Evolutionary conservation across 805 yeast species (phyloP).

Genomic region (Nakazawaea populi): DNA sequence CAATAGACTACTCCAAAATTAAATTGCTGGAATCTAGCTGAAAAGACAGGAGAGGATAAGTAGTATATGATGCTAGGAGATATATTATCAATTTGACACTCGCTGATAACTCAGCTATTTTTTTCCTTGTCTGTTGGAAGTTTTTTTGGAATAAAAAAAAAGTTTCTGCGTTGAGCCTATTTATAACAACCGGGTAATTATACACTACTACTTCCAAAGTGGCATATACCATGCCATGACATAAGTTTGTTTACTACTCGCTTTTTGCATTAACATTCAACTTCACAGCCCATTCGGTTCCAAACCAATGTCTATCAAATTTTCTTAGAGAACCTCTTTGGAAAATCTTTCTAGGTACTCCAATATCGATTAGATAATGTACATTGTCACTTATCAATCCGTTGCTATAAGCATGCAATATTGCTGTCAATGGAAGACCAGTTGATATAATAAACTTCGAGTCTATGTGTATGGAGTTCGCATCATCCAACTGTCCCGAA

Average conservation of each 20-base stretch:
- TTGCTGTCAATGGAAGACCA: constrained; percentile 68
- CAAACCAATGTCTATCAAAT: constrained; percentile 33
- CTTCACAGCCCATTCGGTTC: constrained; percentile 16
- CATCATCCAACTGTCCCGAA: constrained; percentile 47
- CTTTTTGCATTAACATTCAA: constrained; percentile 14
- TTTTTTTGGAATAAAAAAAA: background rate
- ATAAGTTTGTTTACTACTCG: background rate
- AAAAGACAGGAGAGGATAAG: too few species aligned
- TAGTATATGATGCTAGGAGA: too few species aligned
- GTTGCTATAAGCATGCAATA: constrained; percentile 54
- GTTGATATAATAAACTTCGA: constrained; percentile 60
- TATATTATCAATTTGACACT: background rate
- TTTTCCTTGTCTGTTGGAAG: background rate
- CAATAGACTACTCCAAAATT: too few species aligned
- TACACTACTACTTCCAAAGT: background rate
- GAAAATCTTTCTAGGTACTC: constrained; percentile 57
- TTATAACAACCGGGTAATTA: background rate
- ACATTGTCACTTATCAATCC: constrained; percentile 44
- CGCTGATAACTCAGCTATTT: background rate
- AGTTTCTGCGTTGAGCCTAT: background rate
- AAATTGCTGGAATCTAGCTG: too few species aligned
- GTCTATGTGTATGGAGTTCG: constrained; percentile 24
- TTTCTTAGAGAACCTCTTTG: constrained; percentile 38
- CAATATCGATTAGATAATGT: constrained; percentile 65
- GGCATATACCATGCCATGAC: background rate